Conservation (phyloP, 306 rosid genomes). For the Gastrolobium villosum region DNA sequence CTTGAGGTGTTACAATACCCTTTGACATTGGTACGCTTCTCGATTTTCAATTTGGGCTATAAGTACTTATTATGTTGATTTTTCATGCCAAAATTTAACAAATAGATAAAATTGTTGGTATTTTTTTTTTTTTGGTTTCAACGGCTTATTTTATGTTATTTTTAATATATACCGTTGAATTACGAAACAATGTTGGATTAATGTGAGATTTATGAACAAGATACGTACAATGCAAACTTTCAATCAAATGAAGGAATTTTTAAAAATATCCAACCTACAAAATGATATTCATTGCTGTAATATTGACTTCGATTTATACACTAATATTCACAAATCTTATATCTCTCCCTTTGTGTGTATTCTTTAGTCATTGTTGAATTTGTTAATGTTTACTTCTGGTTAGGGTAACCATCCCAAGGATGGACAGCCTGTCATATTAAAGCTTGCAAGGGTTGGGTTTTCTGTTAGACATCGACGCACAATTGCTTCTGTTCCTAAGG, state of each 20-base stretch:
- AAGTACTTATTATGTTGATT: not conserved
- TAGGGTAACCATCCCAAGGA: constrained; percentile 92
- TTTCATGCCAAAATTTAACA: constrained; percentile 22
- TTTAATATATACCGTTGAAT: not conserved
- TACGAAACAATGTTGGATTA: not conserved
- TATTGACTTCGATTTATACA: constrained; percentile 1
- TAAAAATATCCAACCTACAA: not conserved
- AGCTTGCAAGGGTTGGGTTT: constrained; percentile 70
- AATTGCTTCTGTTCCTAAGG: constrained; percentile 76
- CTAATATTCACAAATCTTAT: constrained; percentile 26
- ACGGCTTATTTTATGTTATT: constrained; percentile 6
- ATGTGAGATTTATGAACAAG: constrained; percentile 1
- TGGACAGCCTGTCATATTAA: constrained; percentile 78
- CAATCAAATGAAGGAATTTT: constrained; percentile 13
- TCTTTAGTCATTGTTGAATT: constrained; percentile 27
- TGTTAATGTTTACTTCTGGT: constrained; percentile 43
- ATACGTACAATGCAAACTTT: constrained; percentile 27
- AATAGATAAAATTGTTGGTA: not conserved
- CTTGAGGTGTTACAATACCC: constrained; percentile 80
- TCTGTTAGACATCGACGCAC: constrained; percentile 68
- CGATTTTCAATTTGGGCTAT: constrained; percentile 34
- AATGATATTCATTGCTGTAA: not conserved
- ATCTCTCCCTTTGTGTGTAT: not conserved
- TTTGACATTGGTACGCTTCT: constrained; percentile 76
- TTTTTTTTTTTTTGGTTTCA: not conserved